Evolutionary conservation across 768 basidiomycete genomes (phyloP).

Genomic region (Pisolithus sp.): DNA sequence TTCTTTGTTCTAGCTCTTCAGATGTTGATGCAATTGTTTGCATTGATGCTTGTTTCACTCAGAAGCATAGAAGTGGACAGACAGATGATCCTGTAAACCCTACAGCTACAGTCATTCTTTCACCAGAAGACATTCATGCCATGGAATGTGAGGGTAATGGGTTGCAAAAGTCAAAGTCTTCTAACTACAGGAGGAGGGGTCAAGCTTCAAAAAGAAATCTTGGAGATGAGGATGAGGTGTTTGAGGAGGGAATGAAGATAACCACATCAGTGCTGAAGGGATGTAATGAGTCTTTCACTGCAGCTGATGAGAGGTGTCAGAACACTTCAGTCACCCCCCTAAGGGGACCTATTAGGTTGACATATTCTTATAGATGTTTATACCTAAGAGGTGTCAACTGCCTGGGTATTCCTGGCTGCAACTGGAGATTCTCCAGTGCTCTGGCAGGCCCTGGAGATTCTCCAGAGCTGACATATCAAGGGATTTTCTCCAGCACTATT

Average conservation of each 20-base stretch:
- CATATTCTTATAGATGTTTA: no score
- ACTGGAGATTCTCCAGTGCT: no score
- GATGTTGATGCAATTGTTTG: slow-evolving; percentile 26
- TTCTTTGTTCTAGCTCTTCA: neutral
- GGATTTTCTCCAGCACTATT: no score
- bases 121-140: slow-evolving; percentile 1
- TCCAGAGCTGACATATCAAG: no score
- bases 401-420: no score
- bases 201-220: neutral
- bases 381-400: no score
- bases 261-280: slow-evolving; percentile 26
- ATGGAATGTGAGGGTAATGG: neutral
- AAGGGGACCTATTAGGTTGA: no score
- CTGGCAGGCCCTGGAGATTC: no score
- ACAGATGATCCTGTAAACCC: slow-evolving; percentile 10
- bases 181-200: neutral
- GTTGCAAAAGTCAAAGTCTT: neutral
- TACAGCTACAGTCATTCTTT: slow-evolving; percentile 13
- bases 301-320: no score
- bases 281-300: slow-evolving; percentile 25
- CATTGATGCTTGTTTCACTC: slow-evolving; percentile 31
- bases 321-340: no score
- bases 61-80: slow-evolving; percentile 18
- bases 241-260: slow-evolving; percentile 12
- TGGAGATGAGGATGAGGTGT: no score